These are phyloP conservation scores for Exophiala lecanii-corni DNA, from an alignment of 2,329 filamentous ascomycete genomes.

Conservation along the genomic window DNA sequence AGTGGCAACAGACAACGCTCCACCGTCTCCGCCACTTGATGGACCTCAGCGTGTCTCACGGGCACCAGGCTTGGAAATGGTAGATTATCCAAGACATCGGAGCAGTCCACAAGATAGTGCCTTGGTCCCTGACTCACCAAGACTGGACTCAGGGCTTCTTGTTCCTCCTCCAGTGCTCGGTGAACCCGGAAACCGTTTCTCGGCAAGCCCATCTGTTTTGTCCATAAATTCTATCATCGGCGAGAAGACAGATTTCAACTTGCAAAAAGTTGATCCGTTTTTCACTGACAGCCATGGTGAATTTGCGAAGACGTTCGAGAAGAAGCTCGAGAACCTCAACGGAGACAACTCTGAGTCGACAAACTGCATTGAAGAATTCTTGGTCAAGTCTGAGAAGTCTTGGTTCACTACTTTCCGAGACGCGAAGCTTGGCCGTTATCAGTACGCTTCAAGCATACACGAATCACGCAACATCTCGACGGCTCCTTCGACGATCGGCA, in stretches of 20 bases:
- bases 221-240: constrained; percentile 56
- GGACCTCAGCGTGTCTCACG: constrained; percentile 24
- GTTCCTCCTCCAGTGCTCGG: constrained; percentile 16
- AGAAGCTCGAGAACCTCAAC: constrained; percentile 51
- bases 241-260: constrained; percentile 57
- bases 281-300: constrained; percentile 62
- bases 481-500: constrained; percentile 38
- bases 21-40: constrained; percentile 15
- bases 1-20: constrained; percentile 11
- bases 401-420: constrained; percentile 60
- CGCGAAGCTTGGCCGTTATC: constrained; percentile 52
- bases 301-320: constrained; percentile 56
- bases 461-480: constrained; percentile 29
- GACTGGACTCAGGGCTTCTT: constrained; percentile 32
- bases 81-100: constrained; percentile 2
- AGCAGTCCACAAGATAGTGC: constrained; percentile 14
- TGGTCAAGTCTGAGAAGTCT: constrained; percentile 61
- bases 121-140: constrained; percentile 30
- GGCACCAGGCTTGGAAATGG: constrained; percentile 14
- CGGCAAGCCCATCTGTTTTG: constrained; percentile 39
- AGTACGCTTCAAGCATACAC: constrained; percentile 31
- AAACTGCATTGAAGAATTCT: constrained; percentile 61
- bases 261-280: constrained; percentile 63
- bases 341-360: constrained; percentile 54
- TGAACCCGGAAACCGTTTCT: constrained; percentile 12